Percentiles rank a stretch among this genome's conserved stretches.
Conservation (phyloP, 2,329 filamentous ascomycete genomes). For the Talaromyces sp. region DNA sequence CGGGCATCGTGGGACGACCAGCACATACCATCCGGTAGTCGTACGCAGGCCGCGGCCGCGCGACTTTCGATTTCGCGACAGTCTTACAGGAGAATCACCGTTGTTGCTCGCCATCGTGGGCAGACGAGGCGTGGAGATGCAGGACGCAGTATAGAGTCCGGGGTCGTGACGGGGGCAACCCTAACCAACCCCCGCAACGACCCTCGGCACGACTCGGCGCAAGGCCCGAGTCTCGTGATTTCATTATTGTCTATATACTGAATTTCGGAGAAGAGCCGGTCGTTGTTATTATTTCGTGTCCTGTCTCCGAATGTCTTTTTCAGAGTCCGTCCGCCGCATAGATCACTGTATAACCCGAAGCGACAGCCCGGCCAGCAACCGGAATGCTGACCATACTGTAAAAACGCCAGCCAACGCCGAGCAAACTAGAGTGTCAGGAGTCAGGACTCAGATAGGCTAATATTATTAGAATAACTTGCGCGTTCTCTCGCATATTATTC, state of each 20-base stretch:
- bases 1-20: not conserved
- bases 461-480: too few relatives aligned
- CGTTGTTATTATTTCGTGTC: not conserved
- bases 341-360: too few relatives aligned
- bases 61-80: conserved; percentile 13
- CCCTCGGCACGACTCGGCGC: not conserved
- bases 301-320: not conserved
- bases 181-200: not conserved
- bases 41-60: conserved; percentile 16
- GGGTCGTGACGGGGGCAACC: not conserved
- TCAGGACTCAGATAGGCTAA: not conserved
- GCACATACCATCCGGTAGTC: conserved; percentile 15
- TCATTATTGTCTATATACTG: not conserved
- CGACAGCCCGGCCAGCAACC: too few relatives aligned
- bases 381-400: not conserved
- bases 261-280: not conserved
- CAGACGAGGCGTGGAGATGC: too few relatives aligned
- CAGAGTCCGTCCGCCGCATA: too few relatives aligned
- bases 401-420: not conserved
- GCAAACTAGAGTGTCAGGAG: not conserved
- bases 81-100: not conserved
- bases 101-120: too few relatives aligned
- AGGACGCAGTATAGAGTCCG: not conserved
- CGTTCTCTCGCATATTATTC: too few relatives aligned
- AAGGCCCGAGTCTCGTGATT: not conserved